These are phyloP conservation scores for Fusarium devonianum DNA, from an alignment of 2,329 filamentous ascomycete species.

Conservation along the genomic window DNA sequence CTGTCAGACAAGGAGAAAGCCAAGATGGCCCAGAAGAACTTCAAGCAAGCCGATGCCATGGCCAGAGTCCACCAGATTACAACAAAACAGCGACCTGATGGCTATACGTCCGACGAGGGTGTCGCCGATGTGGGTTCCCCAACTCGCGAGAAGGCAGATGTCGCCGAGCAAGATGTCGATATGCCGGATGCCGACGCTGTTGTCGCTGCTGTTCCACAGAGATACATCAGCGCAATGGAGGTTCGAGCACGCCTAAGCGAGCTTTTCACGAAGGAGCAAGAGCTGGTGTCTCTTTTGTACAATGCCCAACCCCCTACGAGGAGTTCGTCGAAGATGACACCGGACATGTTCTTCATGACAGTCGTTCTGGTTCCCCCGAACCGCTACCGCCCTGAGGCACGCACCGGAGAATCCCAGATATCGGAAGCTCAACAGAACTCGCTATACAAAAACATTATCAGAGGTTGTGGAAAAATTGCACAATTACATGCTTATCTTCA, in stretches of 20 bases:
- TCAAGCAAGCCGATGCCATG: constrained; percentile 75
- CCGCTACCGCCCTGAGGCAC: constrained; percentile 85
- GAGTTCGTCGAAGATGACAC: constrained; percentile 64
- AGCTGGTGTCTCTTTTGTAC: constrained; percentile 86
- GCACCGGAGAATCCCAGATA: constrained; percentile 80
- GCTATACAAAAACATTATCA: constrained; percentile 85
- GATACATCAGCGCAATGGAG: constrained; percentile 83
- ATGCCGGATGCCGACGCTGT: constrained; percentile 44
- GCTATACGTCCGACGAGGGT: constrained; percentile 69
- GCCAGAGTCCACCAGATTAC: constrained; percentile 49
- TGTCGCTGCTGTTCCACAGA: constrained; percentile 55
- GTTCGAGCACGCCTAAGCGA: constrained; percentile 79
- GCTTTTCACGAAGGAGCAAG: constrained; percentile 86
- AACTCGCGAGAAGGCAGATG: constrained; percentile 46
- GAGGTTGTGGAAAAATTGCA: constrained; percentile 74
- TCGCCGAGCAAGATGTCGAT: constrained; percentile 54
- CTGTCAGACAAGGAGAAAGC: constrained; percentile 77
- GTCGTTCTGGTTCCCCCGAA: constrained; percentile 91
- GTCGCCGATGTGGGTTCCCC: constrained; percentile 70
- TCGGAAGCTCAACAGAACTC: constrained; percentile 89
- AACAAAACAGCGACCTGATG: constrained; percentile 51
- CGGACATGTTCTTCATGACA: constrained; percentile 95
- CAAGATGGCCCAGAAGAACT: constrained; percentile 74
- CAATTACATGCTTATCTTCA: constrained; percentile 68
- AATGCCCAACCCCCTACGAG: constrained; percentile 72